Base-by-base conservation (phyloP, 2,329 filamentous ascomycete species). In the Coniochaeta prunicola region DNA sequence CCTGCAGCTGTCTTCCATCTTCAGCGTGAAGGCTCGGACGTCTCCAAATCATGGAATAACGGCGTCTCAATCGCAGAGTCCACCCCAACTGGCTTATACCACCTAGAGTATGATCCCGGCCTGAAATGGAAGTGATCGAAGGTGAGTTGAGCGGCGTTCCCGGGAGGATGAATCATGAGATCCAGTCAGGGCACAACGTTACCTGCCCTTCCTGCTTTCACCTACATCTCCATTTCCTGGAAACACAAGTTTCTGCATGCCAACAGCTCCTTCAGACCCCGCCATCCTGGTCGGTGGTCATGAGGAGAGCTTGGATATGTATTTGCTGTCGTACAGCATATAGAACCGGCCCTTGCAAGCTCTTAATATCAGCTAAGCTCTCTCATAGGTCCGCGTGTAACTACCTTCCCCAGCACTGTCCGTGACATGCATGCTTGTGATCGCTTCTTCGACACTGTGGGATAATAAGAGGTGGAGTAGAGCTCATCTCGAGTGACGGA, bases 351-450 rank as follows among this genome's bases (percentile, higher is more conserved):
- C 30, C 21, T 50, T 30, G 45, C 13, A 50, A 30, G 45, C 28
- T 55, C 33, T 28, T 24, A 55, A 55, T 55, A 55, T 55, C 53
- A 24, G 28, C 30, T 36, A 55, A 36, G 53, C 53, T 36, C n/a
- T 55, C 53, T 34, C 31, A 55, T 55, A 33, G 53, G 53, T 24
- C 53, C 53, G 53, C 53, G 19, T 55, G 17, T 55, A 55, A 21
- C 53, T 28, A 36, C 28, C 28, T 33, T 17, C 53, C 28, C 33
- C 53, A 55, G 33, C 53, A 33, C 15, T 17, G 10, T 34, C 31
- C 53, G 19, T 36, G n/a, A 19, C 53, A 21, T 55, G 30, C 45
- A 50, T 50, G 45, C 45, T 55, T 55, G 28, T 36, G 28, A 34
- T 33, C 28, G 3, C 21, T 31, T n/a, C 53, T 33, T 10, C 30